These are phyloP conservation scores for Tagetes erecta DNA, from an alignment of 129 eudicot genomes.

Conservation along the genomic window DNA sequence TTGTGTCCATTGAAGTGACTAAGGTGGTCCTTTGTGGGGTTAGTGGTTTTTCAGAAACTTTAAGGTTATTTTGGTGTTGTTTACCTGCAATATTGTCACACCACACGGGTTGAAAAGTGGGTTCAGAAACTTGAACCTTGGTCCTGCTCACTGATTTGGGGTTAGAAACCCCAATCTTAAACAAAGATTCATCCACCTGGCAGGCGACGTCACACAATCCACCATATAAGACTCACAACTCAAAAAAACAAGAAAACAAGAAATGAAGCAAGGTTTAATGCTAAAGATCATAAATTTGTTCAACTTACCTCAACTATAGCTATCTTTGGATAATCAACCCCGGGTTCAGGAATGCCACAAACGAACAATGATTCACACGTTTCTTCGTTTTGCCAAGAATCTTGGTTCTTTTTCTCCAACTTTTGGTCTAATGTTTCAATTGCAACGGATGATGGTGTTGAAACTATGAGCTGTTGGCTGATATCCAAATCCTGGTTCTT, in stretches of 20 bases:
- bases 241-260: background rate
- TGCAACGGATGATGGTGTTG: slow-evolving; percentile 6
- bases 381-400: slow-evolving; percentile 10
- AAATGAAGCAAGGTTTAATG: background rate
- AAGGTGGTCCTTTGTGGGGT: background rate
- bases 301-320: slow-evolving; percentile 25
- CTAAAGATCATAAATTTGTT: background rate
- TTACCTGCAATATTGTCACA: slow-evolving; percentile 4
- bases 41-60: background rate
- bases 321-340: slow-evolving; percentile 1
- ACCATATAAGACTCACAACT: background rate
- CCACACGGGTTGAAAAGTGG: background rate
- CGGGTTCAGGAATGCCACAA: slow-evolving; percentile 20
- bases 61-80: slow-evolving; percentile 12
- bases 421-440: slow-evolving; percentile 3
- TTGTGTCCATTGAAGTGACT: background rate
- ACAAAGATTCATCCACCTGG: slow-evolving; percentile 20
- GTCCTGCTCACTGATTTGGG: slow-evolving; percentile 3
- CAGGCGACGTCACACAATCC: background rate
- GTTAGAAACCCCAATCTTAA: background rate
- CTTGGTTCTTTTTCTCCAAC: slow-evolving; percentile 13
- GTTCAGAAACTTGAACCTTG: slow-evolving; percentile 2
- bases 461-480: background rate
- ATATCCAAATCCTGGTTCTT: slow-evolving; percentile 6
- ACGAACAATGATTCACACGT: background rate